phyloP scores from a whole-genome alignment of 2,329 filamentous ascomycete species.

The Alternaria novae-zelandiae region DNA sequence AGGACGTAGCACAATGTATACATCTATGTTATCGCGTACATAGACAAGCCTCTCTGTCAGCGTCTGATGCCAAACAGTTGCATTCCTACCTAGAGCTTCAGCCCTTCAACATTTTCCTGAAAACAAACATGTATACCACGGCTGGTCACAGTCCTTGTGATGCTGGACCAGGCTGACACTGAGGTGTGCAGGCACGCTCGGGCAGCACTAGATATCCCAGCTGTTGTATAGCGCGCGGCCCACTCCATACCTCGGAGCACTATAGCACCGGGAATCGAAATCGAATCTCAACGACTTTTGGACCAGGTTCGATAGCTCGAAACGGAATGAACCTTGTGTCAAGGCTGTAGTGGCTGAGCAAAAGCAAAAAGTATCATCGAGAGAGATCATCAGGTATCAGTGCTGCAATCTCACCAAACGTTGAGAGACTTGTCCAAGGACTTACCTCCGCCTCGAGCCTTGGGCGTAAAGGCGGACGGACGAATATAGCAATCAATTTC shows the following conservation, averaged over 20 bases:
- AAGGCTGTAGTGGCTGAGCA: background rate
- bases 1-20: background rate
- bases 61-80: background rate
- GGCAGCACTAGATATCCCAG: background rate
- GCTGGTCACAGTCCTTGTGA: background rate
- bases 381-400: background rate
- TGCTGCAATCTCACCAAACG: background rate
- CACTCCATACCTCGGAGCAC: background rate
- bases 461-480: background rate
- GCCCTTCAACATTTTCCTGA: no score
- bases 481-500: background rate
- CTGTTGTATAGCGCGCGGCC: background rate
- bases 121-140: background rate
- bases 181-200: background rate
- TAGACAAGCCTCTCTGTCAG: background rate
- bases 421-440: background rate
- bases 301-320: background rate
- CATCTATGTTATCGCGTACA: background rate
- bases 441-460: background rate
- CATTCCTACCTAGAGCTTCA: background rate
- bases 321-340: background rate
- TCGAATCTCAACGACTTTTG: background rate
- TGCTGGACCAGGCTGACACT: background rate
- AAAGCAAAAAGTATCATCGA: background rate
- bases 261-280: background rate